Percentiles rank a stretch among this genome's conserved stretches.
These are phyloP conservation scores for Quercus tomentella DNA, from an alignment of 331 rosid genomes.

Conservation along the genomic window DNA sequence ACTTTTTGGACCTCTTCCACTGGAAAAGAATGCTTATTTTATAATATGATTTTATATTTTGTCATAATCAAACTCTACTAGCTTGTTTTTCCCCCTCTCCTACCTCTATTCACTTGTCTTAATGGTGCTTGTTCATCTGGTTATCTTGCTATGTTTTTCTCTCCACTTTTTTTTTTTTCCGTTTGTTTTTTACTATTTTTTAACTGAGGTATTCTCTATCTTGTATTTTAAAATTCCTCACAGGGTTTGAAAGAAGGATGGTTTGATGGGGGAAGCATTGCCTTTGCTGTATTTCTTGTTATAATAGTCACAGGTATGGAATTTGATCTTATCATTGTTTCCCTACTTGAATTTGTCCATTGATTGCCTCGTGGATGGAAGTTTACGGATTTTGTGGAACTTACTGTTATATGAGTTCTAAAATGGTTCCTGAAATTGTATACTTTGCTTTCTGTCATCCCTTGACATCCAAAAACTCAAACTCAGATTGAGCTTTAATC, in stretches of 20 bases:
- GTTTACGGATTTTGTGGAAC: neutral
- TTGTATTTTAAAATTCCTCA: neutral
- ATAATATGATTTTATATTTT: neutral
- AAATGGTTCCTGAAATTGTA: neutral
- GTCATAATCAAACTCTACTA: conserved; percentile 5
- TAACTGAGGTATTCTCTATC: neutral
- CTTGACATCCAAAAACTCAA: neutral
- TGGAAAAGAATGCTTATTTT: neutral
- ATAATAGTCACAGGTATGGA: conserved; percentile 80
- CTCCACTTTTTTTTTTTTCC: neutral
- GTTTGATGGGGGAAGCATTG: conserved; percentile 97
- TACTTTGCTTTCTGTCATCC: neutral
- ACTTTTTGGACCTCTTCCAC: neutral
- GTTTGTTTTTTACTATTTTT: neutral
- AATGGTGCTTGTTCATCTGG: neutral
- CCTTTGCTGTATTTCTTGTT: conserved; percentile 85
- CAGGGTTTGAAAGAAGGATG: conserved; percentile 89
- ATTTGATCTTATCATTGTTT: conserved; percentile 2
- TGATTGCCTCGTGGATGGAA: neutral
- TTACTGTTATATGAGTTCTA: neutral
- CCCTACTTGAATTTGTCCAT: neutral
- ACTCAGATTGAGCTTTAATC: neutral
- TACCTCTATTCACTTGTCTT: neutral
- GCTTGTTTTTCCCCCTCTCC: neutral
- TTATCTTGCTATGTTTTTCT: neutral